Evolutionary conservation across 202 grass and related monocot species (phyloP), one percentile per base, ranked within the genome.

Genomic region (Zoysia matrella): DNA sequence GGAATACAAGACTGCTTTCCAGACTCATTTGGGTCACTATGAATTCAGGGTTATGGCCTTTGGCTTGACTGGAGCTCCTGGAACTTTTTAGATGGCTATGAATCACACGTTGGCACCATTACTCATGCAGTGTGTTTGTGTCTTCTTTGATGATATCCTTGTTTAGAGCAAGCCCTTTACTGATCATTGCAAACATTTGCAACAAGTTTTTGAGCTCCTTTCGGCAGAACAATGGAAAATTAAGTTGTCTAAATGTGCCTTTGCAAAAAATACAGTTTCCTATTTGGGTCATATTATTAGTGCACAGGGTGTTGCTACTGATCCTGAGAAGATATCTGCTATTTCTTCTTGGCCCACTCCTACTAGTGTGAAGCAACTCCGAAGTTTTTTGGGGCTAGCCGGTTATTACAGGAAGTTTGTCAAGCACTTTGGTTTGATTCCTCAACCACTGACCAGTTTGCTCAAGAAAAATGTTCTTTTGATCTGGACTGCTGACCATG

Each of bases 261-360:
- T 70, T 70, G 46, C 12, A 0, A 1, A 50, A 3, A 2, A 4
- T 0, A 0, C 10, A 0, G 0, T 70, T 0, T 3, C 15, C 5
- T 70, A 70, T 11, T 5, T 70, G 47, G 67, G 67, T 0, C 16
- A 70, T 1, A 3, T 30, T 0, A 50, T 70, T 1, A 50, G 46
- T 70, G 7, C 1, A 0, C 1, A 22, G 2, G 67, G 46, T 4
- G 3, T 55, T 14, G 2, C 13, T 0, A 55, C 52, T 15, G 13
- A 55, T 3, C 12, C 4, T 4, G 2, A 3, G 2, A 18, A 70
- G 8, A 2, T 16, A 8, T 0, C 2, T 1, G 3, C n/a, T 1
- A 30, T 9, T 50, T 7, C 1, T 11, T 0, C 0, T 0, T 50
- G 67, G 47, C 46, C n/a, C 0, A 1, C 46, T 0, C 46, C 67